A percentile compares a stretch with the other conserved stretches of the same genome.
Conservation (phyloP, 345 rosid genomes). For the Physaria fendleri region DNA sequence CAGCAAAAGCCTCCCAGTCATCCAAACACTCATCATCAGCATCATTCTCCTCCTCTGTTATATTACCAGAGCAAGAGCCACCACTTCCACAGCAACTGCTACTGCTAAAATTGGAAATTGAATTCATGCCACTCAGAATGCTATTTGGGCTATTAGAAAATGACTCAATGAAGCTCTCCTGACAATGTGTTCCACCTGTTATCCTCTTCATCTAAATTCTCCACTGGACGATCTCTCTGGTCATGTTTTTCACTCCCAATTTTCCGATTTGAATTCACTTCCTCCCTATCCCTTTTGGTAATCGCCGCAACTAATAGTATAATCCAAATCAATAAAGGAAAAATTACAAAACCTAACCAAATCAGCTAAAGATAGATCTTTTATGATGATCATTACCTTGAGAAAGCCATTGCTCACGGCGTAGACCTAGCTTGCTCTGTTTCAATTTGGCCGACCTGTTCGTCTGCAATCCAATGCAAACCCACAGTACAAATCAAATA, state of each 20-base stretch:
- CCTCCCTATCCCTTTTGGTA: conserved; percentile 52
- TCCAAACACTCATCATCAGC: conserved; percentile 73
- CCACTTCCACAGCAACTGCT: conserved; percentile 71
- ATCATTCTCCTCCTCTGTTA: conserved; percentile 78
- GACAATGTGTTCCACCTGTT: conserved; percentile 36
- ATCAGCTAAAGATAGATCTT: neutral
- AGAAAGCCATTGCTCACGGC: conserved; percentile 98
- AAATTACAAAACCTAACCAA: neutral
- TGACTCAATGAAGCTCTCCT: conserved; percentile 51
- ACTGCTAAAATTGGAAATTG: conserved; percentile 46
- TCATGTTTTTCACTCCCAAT: conserved; percentile 1
- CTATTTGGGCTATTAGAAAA: conserved; percentile 56
- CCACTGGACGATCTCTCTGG: conserved; percentile 32
- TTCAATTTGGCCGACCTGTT: conserved; percentile 90
- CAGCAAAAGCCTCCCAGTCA: conserved; percentile 96
- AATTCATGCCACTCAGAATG: conserved; percentile 34
- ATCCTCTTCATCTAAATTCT: conserved; percentile 39
- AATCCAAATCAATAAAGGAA: neutral
- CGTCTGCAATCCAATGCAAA: conserved; percentile 39
- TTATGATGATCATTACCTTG: conserved; percentile 45
- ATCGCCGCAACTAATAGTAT: conserved; percentile 37
- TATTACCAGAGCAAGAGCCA: conserved; percentile 77
- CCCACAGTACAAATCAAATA: conserved; percentile 1
- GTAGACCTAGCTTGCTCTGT: conserved; percentile 88
- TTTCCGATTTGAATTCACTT: conserved; percentile 25